Evolutionary conservation across 345 rosid genomes (phyloP).

Genomic region (Lepidium sativum): DNA sequence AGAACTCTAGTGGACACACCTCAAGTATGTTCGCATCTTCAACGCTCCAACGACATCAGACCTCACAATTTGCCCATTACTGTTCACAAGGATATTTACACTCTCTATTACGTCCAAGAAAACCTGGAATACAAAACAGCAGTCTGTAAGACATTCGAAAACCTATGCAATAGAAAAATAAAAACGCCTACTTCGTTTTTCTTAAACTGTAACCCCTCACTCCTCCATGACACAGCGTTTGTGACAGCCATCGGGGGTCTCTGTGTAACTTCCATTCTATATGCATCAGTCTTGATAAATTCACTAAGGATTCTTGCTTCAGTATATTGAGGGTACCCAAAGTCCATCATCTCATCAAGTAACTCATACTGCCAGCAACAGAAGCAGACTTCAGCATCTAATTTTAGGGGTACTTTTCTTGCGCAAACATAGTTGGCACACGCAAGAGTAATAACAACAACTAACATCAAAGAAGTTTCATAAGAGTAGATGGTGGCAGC

Average conservation of each 20-base stretch:
- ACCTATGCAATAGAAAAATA: neutral
- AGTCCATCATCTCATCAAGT: constrained; percentile 89
- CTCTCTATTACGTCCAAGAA: constrained; percentile 93
- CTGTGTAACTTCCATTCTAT: constrained; percentile 73
- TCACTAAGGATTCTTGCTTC: constrained; percentile 77
- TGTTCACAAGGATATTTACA: constrained; percentile 90
- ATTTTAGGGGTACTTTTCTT: neutral
- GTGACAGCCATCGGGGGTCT: constrained; percentile 91
- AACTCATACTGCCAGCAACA: constrained; percentile 62
- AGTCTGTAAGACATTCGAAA: constrained; percentile 4
- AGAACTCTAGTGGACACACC: constrained; percentile 38
- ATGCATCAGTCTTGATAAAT: constrained; percentile 82
- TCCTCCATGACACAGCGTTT: constrained; percentile 83
- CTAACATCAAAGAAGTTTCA: neutral
- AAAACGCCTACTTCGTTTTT: constrained; percentile 52
- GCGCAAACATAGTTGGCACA: neutral
- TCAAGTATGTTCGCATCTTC: constrained; percentile 94
- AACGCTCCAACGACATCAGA: constrained; percentile 96
- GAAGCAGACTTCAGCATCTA: constrained; percentile 3
- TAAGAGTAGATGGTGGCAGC: neutral
- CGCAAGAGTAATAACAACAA: neutral
- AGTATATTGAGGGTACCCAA: constrained; percentile 72
- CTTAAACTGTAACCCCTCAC: constrained; percentile 67
- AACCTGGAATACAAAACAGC: constrained; percentile 42
- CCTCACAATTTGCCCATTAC: constrained; percentile 90